Conservation (phyloP, 805 yeast genomes). For the Hemisphaericaspora nanyangensis region DNA sequence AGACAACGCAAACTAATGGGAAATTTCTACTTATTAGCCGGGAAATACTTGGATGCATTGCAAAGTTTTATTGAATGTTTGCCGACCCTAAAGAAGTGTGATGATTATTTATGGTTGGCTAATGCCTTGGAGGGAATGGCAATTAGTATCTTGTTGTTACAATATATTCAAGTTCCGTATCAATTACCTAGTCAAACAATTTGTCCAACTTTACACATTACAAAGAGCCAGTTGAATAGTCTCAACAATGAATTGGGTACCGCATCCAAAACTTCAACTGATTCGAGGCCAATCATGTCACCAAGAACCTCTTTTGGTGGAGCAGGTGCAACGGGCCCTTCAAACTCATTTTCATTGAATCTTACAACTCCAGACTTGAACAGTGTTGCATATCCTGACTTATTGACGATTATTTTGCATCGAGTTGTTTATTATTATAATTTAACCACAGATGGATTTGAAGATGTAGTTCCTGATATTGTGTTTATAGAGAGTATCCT, state of each 20-base stretch:
- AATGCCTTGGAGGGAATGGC: slow-evolving; percentile 82
- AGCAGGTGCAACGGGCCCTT: too few relatives aligned
- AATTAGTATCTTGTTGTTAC: slow-evolving; percentile 57
- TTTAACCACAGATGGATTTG: slow-evolving; percentile 50
- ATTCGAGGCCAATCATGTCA: slow-evolving; percentile 12
- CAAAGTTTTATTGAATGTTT: slow-evolving; percentile 73
- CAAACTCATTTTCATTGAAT: slow-evolving; percentile 5
- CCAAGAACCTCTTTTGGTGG: slow-evolving; percentile 35
- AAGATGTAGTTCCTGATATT: slow-evolving; percentile 77
- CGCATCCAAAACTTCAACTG: slow-evolving; percentile 3
- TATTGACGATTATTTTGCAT: slow-evolving; percentile 25
- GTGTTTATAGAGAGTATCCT: slow-evolving; percentile 72
- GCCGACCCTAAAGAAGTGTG: slow-evolving; percentile 49
- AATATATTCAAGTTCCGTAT: slow-evolving; percentile 51
- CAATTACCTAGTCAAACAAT: slow-evolving; percentile 42
- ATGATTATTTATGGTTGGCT: slow-evolving; percentile 85
- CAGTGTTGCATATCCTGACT: slow-evolving; percentile 27
- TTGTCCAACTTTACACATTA: slow-evolving; percentile 26
- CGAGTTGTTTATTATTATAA: slow-evolving; percentile 29
- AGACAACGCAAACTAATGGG: slow-evolving; percentile 75
- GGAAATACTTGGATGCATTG: slow-evolving; percentile 69
- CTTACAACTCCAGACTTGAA: slow-evolving; percentile 20
- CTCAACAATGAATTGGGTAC: not conserved
- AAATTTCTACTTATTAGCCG: slow-evolving; percentile 74
- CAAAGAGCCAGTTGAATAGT: slow-evolving; percentile 4